Conservation (phyloP, 805 yeast genomes). For the Babjeviella inositovora region DNA sequence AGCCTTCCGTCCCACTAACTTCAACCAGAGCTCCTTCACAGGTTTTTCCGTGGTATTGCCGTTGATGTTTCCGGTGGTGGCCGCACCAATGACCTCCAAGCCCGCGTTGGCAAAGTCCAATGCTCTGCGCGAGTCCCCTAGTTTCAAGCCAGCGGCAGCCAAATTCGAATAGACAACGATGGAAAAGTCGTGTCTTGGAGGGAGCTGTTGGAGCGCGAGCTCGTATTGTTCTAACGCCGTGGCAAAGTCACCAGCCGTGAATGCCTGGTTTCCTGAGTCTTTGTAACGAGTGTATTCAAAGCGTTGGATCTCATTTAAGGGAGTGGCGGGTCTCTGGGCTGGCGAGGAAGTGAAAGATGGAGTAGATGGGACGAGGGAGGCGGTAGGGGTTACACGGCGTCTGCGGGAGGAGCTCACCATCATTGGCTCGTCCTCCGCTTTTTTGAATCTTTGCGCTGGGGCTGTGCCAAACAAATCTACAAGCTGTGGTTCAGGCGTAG, state of each 20-base stretch:
- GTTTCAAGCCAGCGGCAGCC: constrained; percentile 45
- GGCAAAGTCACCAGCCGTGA: constrained; percentile 71
- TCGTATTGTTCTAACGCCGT: constrained; percentile 47
- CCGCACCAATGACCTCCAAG: constrained; percentile 17
- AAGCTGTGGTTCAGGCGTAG: too few relatives aligned
- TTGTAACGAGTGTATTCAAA: constrained; percentile 16
- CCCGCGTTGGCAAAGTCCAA: constrained; percentile 29
- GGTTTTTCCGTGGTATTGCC: constrained; percentile 28
- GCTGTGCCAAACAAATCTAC: too few relatives aligned
- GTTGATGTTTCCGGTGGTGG: constrained; percentile 9
- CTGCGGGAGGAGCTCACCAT: constrained; percentile 11
- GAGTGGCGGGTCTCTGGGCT: constrained; percentile 2
- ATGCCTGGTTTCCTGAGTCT: constrained; percentile 42
- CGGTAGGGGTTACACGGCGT: constrained; percentile 4
- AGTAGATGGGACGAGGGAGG: constrained; percentile 1
- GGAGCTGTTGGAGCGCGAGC: constrained; percentile 35
- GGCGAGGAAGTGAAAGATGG: constrained; percentile 1
- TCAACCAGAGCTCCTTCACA: constrained; percentile 58
- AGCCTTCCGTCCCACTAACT: constrained; percentile 55
- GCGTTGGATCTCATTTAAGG: constrained; percentile 16
- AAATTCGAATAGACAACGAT: constrained; percentile 65
- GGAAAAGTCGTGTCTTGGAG: constrained; percentile 45
- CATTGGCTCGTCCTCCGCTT: constrained; percentile 5
- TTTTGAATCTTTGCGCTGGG: too few relatives aligned
- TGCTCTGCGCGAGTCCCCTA: constrained; percentile 53